These are phyloP conservation scores for Meyerozyma carpophila DNA, from an alignment of 1,139 yeast species.

Conservation along the genomic window DNA sequence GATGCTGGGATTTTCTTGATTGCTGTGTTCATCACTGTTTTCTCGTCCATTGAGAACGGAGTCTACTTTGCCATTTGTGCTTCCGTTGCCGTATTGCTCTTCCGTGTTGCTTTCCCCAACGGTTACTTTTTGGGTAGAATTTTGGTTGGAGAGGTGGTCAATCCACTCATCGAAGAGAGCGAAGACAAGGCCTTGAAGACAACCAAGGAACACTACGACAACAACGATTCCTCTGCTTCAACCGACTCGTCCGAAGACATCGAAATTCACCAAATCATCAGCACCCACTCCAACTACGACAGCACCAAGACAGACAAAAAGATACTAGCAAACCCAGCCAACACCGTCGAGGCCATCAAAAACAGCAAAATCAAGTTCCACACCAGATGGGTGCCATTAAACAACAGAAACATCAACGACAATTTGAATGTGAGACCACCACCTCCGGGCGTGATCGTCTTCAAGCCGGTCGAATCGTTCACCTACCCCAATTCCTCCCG, in stretches of 20 bases:
- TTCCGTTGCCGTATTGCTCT: slow-evolving; percentile 66
- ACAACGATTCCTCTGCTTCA: slow-evolving; percentile 9
- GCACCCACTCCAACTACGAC: slow-evolving; percentile 15
- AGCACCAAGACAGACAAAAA: slow-evolving; percentile 15
- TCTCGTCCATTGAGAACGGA: slow-evolving; percentile 80
- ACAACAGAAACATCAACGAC: slow-evolving; percentile 51
- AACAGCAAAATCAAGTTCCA: slow-evolving; percentile 43
- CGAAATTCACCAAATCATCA: slow-evolving; percentile 32
- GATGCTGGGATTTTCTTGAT: slow-evolving; percentile 73
- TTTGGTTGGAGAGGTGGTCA: slow-evolving; percentile 60
- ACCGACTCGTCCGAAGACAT: slow-evolving; percentile 21
- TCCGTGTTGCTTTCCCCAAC: slow-evolving; percentile 73
- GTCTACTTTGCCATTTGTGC: slow-evolving; percentile 88
- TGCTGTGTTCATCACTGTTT: slow-evolving; percentile 76
- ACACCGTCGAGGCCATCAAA: slow-evolving; percentile 17
- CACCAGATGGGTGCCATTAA: slow-evolving; percentile 78
- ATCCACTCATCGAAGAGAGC: slow-evolving; percentile 39
- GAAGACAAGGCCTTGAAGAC: slow-evolving; percentile 8
- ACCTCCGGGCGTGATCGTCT: slow-evolving; percentile 87
- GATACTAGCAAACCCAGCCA: slow-evolving; percentile 8
- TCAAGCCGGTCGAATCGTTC: slow-evolving; percentile 76
- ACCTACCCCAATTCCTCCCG: slow-evolving; percentile 76
- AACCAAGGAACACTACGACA: slow-evolving; percentile 7
- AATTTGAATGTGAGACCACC: slow-evolving; percentile 63
- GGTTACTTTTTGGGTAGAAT: slow-evolving; percentile 83